A percentile compares a stretch with the other conserved stretches of the same genome.
Conservation (phyloP, 2,329 filamentous ascomycete species). For the Botrytis deweyae region DNA sequence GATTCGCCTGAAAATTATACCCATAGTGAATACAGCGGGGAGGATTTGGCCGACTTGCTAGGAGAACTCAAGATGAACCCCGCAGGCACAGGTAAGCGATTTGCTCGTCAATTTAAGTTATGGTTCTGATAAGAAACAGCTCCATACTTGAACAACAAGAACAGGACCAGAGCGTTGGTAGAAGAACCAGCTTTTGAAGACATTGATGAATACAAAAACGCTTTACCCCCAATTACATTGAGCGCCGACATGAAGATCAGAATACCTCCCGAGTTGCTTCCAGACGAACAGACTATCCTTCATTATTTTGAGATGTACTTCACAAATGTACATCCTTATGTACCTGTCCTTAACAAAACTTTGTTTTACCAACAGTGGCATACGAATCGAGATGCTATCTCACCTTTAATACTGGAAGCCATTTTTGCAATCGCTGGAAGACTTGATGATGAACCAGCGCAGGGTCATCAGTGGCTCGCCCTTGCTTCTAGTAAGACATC, state of each 20-base stretch:
- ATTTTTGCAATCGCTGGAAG: constrained; percentile 87
- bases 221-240: constrained; percentile 64
- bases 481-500: constrained; percentile 68
- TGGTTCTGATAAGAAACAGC: constrained; percentile 49
- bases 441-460: constrained; percentile 76
- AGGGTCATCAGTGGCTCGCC: constrained; percentile 90
- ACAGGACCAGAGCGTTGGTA: constrained; percentile 47
- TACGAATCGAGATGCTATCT: constrained; percentile 76
- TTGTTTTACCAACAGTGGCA: constrained; percentile 90
- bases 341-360: constrained; percentile 81
- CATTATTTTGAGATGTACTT: constrained; percentile 92
- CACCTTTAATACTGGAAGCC: constrained; percentile 83
- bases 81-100: constrained; percentile 71
- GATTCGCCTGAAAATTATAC: constrained; percentile 54
- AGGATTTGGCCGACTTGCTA: constrained; percentile 75
- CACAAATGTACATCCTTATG: constrained; percentile 84
- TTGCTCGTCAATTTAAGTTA: not conserved
- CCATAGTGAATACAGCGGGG: constrained; percentile 59
- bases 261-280: constrained; percentile 92
- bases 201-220: constrained; percentile 69
- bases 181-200: constrained; percentile 67
- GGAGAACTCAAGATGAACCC: constrained; percentile 87
- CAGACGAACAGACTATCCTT: constrained; percentile 75
- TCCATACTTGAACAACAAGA: constrained; percentile 75
- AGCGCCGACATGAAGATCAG: constrained; percentile 75